These are phyloP conservation scores for Penicillium alfredii DNA, from an alignment of 495 filamentous ascomycete species.

Conservation along the genomic window DNA sequence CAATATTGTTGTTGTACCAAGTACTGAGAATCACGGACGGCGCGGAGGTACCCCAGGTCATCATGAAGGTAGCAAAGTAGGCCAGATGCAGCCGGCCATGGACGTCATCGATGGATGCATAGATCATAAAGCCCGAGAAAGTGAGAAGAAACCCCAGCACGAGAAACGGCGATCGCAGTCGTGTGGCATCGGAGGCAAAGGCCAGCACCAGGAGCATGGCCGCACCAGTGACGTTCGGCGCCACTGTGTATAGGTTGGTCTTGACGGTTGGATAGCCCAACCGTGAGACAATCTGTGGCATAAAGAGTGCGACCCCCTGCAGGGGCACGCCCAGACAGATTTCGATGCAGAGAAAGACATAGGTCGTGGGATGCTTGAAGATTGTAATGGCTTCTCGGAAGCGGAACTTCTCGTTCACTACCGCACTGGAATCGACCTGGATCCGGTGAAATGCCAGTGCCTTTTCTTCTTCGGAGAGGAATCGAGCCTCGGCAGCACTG, in stretches of 20 bases:
- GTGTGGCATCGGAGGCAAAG: conserved; percentile 57
- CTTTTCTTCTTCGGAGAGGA: conserved; percentile 60
- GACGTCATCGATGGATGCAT: conserved; percentile 59
- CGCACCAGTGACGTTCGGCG: conserved; percentile 63
- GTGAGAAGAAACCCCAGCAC: conserved; percentile 67
- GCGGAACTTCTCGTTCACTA: conserved; percentile 66
- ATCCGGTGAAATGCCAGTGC: conserved; percentile 67
- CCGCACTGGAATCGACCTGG: conserved; percentile 63
- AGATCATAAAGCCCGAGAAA: conserved; percentile 71
- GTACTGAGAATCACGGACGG: conserved; percentile 47
- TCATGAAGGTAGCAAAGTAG: conserved; percentile 78
- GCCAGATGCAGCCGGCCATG: conserved; percentile 52
- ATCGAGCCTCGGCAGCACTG: conserved; percentile 55
- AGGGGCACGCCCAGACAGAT: conserved; percentile 72
- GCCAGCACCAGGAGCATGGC: conserved; percentile 64
- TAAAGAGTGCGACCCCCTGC: conserved; percentile 63
- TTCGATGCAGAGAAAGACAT: conserved; percentile 61
- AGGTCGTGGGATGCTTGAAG: conserved; percentile 58
- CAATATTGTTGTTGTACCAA: conserved; percentile 79
- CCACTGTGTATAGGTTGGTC: conserved; percentile 74
- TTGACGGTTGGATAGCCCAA: conserved; percentile 59
- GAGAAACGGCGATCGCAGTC: conserved; percentile 68
- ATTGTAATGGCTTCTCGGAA: conserved; percentile 58
- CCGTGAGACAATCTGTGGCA: conserved; percentile 66
- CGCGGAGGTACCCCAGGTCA: conserved; percentile 63